A percentile compares a stretch with the other conserved stretches of the same genome.
These are phyloP conservation scores for Trypanosoma boissoni DNA, from an alignment of 208 protist genomes.

Conservation along the genomic window DNA sequence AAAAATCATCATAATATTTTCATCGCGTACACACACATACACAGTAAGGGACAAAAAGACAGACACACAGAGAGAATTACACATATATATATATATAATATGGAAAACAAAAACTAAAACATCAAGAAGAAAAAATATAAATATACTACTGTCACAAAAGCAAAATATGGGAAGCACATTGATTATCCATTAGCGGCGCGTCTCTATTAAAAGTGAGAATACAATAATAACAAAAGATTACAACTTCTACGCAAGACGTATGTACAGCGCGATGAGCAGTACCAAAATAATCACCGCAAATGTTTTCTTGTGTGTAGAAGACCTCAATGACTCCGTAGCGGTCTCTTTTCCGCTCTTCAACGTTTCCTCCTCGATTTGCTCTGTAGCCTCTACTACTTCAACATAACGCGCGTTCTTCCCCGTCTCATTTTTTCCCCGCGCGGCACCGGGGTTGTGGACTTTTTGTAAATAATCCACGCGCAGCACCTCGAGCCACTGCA, in stretches of 20 bases:
- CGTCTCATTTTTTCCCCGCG: background rate
- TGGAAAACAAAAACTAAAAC: background rate
- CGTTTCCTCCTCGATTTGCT: too few species aligned
- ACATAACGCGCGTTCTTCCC: too few species aligned
- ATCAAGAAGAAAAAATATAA: background rate
- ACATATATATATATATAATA: background rate
- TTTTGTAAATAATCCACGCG: background rate
- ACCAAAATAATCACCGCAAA: background rate
- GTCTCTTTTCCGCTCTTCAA: too few species aligned
- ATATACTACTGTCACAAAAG: conserved; percentile 16
- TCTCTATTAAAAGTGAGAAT: too few species aligned
- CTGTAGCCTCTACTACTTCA: too few species aligned
- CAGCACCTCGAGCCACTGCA: conserved; percentile 37
- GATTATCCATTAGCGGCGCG: too few species aligned
- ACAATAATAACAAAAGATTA: conserved; percentile 1
- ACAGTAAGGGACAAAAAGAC: too few species aligned
- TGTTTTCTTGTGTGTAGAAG: too few species aligned
- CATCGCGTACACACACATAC: too few species aligned
- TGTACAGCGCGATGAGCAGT: background rate
- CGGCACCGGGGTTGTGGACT: background rate
- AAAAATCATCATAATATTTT: too few species aligned
- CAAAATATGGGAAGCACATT: conserved; percentile 13
- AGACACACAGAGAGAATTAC: background rate
- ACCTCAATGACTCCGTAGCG: too few species aligned
- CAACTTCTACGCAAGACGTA: background rate